phyloP scores from a whole-genome alignment of 805 yeast genomes.

The Yarrowia sp. region DNA sequence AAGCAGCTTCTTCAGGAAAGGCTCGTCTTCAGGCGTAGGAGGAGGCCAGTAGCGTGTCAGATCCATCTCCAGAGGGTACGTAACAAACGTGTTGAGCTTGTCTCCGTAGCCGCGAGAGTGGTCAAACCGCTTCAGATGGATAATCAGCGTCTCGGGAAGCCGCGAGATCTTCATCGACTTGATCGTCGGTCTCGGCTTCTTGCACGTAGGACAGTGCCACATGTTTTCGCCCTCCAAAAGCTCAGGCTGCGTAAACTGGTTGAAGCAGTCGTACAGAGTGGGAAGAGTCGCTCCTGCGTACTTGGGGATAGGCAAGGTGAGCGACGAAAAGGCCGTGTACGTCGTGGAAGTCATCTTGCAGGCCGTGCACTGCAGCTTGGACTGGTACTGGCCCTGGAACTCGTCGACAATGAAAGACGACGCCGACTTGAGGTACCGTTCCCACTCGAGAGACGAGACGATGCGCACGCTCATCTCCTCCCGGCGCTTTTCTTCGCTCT shows the following conservation, averaged over 20 bases:
- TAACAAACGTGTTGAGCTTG: constrained; percentile 63
- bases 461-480: constrained; percentile 72
- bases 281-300: constrained; percentile 30
- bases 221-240: constrained; percentile 70
- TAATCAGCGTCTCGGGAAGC: constrained; percentile 72
- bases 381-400: constrained; percentile 85
- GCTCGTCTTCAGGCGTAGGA: constrained; percentile 44
- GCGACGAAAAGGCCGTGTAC: constrained; percentile 74
- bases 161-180: constrained; percentile 73
- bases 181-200: constrained; percentile 57
- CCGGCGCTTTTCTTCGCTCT: constrained; percentile 67
- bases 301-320: constrained; percentile 75
- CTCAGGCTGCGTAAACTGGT: constrained; percentile 74
- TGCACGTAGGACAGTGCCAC: constrained; percentile 83
- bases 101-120: constrained; percentile 37
- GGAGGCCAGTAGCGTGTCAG: constrained; percentile 72
- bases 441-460: constrained; percentile 92
- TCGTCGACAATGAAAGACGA: constrained; percentile 75
- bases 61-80: constrained; percentile 65
- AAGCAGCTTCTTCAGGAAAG: constrained; percentile 48
- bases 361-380: constrained; percentile 68
- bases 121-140: constrained; percentile 81
- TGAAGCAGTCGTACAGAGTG: constrained; percentile 62
- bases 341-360: constrained; percentile 82
- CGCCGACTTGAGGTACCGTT: constrained; percentile 72